Conservation (phyloP, 169 alveolate genomes). For the Eimeria nieschulzi region DNA sequence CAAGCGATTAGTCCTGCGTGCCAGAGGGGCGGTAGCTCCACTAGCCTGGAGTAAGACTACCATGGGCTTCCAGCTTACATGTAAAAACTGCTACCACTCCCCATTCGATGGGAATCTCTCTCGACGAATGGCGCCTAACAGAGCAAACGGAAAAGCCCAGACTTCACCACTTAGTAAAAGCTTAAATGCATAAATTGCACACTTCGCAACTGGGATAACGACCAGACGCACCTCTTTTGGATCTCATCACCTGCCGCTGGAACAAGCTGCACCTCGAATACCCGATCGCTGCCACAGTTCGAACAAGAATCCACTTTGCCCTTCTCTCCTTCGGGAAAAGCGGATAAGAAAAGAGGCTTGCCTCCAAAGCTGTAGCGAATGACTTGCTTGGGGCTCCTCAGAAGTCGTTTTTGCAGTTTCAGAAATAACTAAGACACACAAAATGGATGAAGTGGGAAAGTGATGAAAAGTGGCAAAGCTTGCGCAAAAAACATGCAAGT, state of each 20-base stretch:
- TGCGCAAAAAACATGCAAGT: too few relatives aligned
- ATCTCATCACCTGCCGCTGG: slow-evolving; percentile 69
- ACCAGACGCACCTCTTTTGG: slow-evolving; percentile 34
- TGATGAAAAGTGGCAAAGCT: too few relatives aligned
- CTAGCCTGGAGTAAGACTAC: background rate
- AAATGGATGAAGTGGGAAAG: background rate
- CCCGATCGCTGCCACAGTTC: slow-evolving; percentile 69
- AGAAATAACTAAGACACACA: slow-evolving; percentile 55
- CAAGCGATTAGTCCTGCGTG: background rate
- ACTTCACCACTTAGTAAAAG: background rate
- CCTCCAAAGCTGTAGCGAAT: slow-evolving; percentile 77
- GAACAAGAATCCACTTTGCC: slow-evolving; percentile 44
- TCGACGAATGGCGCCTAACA: slow-evolving; percentile 38
- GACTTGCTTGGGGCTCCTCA: slow-evolving; percentile 71
- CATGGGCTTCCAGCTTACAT: slow-evolving; percentile 57
- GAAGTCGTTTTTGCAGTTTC: slow-evolving; percentile 70
- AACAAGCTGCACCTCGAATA: slow-evolving; percentile 75
- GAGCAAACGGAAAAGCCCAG: background rate
- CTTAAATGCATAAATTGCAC: background rate
- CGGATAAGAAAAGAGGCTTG: slow-evolving; percentile 69
- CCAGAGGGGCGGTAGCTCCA: background rate
- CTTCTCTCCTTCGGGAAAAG: background rate
- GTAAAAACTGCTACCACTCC: slow-evolving; percentile 70
- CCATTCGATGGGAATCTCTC: slow-evolving; percentile 60
- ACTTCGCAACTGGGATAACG: too few relatives aligned